Conservation (phyloP, 139 green algal species). For the Closterium sp. region DNA sequence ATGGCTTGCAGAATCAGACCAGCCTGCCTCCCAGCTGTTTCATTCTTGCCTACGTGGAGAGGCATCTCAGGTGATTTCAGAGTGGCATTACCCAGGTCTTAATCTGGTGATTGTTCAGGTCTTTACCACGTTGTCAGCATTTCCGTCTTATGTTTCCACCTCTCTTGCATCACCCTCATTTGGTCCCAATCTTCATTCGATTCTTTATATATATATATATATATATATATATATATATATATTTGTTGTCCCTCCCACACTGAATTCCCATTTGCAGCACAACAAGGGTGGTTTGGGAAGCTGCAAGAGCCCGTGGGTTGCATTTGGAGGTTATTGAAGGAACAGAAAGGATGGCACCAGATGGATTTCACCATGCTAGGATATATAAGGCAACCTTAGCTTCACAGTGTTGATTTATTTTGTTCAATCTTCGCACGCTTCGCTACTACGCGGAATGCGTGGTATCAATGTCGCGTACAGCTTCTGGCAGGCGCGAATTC, state of each 20-base stretch:
- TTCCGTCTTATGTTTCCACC: too few species aligned
- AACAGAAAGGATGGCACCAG: not conserved
- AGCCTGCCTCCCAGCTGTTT: not conserved
- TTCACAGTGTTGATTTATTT: too few species aligned
- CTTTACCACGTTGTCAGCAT: not conserved
- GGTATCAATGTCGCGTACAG: too few species aligned
- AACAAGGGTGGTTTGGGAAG: not conserved
- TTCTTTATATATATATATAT: not conserved
- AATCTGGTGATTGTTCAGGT: not conserved
- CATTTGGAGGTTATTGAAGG: not conserved
- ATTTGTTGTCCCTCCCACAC: not conserved
- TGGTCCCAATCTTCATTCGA: not conserved
- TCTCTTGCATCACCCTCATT: not conserved
- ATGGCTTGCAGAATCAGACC: not conserved
- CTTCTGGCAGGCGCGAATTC: too few species aligned
- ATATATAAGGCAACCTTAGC: not conserved
- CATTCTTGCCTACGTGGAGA: not conserved
- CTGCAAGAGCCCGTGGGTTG: not conserved
- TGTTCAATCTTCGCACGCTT: too few species aligned
- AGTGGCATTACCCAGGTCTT: not conserved
- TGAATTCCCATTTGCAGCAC: not conserved
- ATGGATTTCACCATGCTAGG: not conserved
- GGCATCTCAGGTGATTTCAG: not conserved
- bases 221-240: not conserved
- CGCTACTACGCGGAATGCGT: too few species aligned